phyloP scores from a whole-genome alignment of 805 yeast genomes.

The Cyberlindnera bimundalis region DNA sequence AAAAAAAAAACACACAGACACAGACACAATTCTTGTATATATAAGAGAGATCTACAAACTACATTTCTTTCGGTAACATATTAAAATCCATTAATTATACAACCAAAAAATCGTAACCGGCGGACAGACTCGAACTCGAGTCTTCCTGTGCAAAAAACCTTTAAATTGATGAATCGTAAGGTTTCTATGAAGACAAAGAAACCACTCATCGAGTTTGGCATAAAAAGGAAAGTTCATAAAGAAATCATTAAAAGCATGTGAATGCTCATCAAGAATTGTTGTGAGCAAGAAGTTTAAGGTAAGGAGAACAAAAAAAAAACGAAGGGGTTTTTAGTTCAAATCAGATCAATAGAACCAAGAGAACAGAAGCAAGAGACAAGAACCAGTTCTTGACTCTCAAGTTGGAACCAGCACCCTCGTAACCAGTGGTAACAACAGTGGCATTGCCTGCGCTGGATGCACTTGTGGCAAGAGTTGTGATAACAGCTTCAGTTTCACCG shows the following conservation, averaged over 20 bases:
- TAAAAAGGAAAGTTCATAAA: background rate
- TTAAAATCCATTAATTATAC: background rate
- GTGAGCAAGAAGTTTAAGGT: background rate
- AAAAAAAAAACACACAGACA: background rate
- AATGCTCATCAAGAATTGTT: background rate
- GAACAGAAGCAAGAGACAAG: background rate
- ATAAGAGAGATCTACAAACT: too few species aligned
- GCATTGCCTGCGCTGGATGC: background rate
- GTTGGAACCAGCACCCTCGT: background rate
- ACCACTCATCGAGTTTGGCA: background rate
- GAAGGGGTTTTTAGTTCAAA: background rate
- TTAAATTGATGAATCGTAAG: background rate
- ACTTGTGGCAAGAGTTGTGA: background rate
- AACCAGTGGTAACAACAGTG: background rate
- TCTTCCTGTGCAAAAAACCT: background rate
- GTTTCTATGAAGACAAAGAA: background rate
- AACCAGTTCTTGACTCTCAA: background rate
- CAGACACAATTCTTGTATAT: background rate
- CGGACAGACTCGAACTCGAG: background rate
- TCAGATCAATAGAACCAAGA: constrained; percentile 2
- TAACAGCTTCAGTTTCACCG: background rate
- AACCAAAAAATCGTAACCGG: background rate
- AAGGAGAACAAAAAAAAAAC: background rate
- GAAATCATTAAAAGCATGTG: background rate
- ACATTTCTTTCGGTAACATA: too few species aligned